Evolutionary conservation across 1,284 basidiomycete genomes (phyloP).

Genomic region (Inonotus hispidus): DNA sequence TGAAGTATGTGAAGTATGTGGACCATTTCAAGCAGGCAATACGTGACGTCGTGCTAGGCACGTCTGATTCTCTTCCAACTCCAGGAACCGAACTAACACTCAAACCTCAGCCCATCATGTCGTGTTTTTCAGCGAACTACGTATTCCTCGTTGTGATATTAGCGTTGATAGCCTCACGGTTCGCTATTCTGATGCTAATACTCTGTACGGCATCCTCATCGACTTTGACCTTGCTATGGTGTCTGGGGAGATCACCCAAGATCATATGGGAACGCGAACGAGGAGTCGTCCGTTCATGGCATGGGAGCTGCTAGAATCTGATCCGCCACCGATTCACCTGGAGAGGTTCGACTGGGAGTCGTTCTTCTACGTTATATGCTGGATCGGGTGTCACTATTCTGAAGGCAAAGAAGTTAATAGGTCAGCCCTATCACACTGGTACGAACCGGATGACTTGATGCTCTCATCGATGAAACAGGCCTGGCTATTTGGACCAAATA

Average conservation of each 20-base stretch:
- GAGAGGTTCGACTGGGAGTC: conserved; percentile 7
- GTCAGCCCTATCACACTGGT: background rate
- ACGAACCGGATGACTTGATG: background rate
- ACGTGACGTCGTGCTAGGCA: background rate
- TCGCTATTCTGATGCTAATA: background rate
- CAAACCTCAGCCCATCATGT: background rate
- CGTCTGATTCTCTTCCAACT: background rate
- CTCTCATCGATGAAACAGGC: background rate
- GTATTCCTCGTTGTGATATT: background rate
- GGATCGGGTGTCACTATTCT: background rate
- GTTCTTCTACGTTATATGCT: conserved; percentile 7
- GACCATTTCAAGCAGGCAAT: background rate
- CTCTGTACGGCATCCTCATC: background rate
- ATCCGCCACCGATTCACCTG: background rate
- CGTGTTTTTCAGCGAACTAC: background rate
- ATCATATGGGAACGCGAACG: background rate
- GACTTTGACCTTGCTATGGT: background rate
- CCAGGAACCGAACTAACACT: background rate
- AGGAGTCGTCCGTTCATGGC: background rate
- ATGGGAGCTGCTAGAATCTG: background rate
- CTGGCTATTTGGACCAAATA: background rate
- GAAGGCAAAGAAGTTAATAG: background rate
- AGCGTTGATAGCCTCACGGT: background rate
- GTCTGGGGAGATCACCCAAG: background rate
- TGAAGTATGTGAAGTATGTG: background rate